Percentiles rank a stretch among this genome's conserved stretches.
Conservation (phyloP, 306 rosid species). For the Myrica gale region DNA sequence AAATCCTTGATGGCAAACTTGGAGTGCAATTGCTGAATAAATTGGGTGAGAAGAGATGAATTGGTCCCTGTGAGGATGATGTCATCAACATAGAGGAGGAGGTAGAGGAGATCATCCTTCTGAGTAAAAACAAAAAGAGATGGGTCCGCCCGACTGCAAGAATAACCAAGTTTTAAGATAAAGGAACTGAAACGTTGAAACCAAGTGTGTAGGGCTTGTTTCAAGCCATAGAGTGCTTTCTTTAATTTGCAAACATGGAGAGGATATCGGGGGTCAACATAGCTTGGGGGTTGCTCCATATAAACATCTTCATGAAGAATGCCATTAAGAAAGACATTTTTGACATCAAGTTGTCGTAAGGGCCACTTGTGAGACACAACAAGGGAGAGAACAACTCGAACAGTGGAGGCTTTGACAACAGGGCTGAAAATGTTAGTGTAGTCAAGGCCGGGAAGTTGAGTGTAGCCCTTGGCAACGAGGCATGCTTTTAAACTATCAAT, state of each 20-base stretch:
- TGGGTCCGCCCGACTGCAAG: background rate
- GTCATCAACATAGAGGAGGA: background rate
- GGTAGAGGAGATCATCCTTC: background rate
- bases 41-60: background rate
- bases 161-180: background rate
- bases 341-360: no score
- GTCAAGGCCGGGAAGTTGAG: no score
- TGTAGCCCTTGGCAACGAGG: no score
- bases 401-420: no score
- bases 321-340: background rate
- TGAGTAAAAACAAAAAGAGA: background rate
- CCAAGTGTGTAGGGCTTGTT: background rate
- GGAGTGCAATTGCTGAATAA: background rate
- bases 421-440: no score
- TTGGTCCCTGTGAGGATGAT: background rate
- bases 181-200: background rate
- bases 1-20: background rate
- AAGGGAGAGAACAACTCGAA: no score
- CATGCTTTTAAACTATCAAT: no score
- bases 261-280: background rate
- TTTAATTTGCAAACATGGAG: background rate
- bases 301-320: background rate
- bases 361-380: no score
- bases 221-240: background rate
- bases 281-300: background rate